Evolutionary conservation across 1,139 yeast genomes (phyloP), one percentile per base, ranked within the genome.

Genomic region (Taphrina confusa): DNA sequence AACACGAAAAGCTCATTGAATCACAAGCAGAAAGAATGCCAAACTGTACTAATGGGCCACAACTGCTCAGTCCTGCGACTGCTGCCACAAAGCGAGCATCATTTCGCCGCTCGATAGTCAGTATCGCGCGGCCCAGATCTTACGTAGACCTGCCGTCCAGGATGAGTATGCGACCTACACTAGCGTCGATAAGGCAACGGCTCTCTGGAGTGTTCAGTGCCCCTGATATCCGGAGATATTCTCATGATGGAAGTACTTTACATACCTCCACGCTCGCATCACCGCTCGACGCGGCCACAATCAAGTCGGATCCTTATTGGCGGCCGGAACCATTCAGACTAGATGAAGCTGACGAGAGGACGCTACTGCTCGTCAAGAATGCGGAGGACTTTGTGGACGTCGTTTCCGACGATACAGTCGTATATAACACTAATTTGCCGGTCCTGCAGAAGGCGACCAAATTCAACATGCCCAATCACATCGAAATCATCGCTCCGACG

Each of bases 391-490:
- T 22, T 18, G 20, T 54, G 9, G 58, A 54, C 14, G 51, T 54
- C 51, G 33, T 34, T 44, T 45, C 16, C 12, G 44, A 44, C 42
- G 27, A 22, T n/a, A 20, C 39, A 9, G 39, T 42, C 44, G 8
- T 54, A 8, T 54, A 54, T 23, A 6, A 18, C 30, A 54, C 58
- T 45, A 44, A 54, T 25, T 11, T 33, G 34, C 58, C 58, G 18
- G 11, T 18, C 5, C 30, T 33, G 28, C 23, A 31, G 25, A 50
- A 50, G n/a, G 44, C 42, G 6, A 20, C 18, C 18, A 50, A 50
- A 20, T 9, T 11, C 18, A 36, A 25, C n/a, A 36, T 36, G 46
- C 56, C 56, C 14, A 30, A 50, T 12, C 34, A 31, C 22, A 28
- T 50, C 42, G 34, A 42, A 14, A 23, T 50, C 36, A 50, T 50